Evolutionary conservation across 495 filamentous ascomycete species (phyloP).

Genomic region (Penicillium odoratum): DNA sequence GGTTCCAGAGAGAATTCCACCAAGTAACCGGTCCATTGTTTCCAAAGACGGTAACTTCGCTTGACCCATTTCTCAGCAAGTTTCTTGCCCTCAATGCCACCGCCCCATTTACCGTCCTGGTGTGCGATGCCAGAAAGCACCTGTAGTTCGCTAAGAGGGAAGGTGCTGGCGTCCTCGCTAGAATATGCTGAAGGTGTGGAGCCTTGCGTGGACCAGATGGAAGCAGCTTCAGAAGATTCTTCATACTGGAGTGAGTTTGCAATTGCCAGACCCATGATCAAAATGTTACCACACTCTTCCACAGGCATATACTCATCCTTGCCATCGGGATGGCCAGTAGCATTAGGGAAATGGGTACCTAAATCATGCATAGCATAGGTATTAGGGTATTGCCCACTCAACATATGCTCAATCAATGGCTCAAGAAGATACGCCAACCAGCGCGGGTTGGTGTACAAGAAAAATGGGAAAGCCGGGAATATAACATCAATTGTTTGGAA

Average conservation of each 20-base stretch:
- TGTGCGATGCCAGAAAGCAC: conserved; percentile 43
- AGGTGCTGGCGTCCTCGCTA: conserved; percentile 29
- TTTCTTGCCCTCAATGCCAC: conserved; percentile 43
- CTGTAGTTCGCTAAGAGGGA: conserved; percentile 47
- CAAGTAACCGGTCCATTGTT: conserved; percentile 90
- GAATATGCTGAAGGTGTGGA: conserved; percentile 14
- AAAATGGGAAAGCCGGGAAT: conserved; percentile 93
- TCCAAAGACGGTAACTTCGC: conserved; percentile 77
- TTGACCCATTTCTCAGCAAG: conserved; percentile 59
- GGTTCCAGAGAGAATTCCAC: conserved; percentile 85
- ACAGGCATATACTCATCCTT: conserved; percentile 96
- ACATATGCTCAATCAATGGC: conserved; percentile 85
- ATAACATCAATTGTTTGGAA: conserved; percentile 97
- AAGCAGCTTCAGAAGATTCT: conserved; percentile 53
- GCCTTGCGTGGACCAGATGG: conserved; percentile 49
- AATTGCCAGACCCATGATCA: conserved; percentile 89
- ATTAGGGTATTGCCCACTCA: conserved; percentile 90
- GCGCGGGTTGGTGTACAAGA: conserved; percentile 87
- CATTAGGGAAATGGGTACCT: conserved; percentile 85
- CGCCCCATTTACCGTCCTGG: conserved; percentile 56
- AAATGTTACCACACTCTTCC: conserved; percentile 94
- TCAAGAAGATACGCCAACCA: conserved; percentile 92
- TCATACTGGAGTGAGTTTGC: conserved; percentile 78
- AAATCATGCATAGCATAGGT: conserved; percentile 93
- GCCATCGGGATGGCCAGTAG: conserved; percentile 85